Percentiles rank a stretch among this genome's conserved stretches.
Conservation (phyloP, 306 rosid genomes). For the Rosa persica region DNA sequence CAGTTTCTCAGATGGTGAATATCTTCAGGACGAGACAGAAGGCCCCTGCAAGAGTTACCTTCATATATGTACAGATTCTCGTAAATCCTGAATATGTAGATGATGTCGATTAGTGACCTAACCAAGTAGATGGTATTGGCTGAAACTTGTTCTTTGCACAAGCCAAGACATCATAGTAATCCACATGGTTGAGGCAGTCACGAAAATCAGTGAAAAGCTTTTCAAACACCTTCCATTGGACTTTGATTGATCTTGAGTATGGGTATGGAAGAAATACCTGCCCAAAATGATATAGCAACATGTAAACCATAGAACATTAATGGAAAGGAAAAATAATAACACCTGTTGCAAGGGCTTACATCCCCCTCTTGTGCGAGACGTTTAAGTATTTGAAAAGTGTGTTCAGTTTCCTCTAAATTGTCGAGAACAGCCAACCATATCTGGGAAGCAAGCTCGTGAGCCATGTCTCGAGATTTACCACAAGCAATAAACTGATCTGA, state of each 20-base stretch:
- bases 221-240: constrained; percentile 86
- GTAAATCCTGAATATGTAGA: neutral
- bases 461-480: constrained; percentile 69
- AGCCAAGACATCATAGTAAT: constrained; percentile 67
- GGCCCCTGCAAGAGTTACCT: neutral
- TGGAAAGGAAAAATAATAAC: neutral
- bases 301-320: neutral
- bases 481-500: constrained; percentile 79
- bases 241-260: constrained; percentile 56
- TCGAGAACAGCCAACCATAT: constrained; percentile 80
- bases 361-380: constrained; percentile 70
- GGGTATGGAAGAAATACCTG: constrained; percentile 86
- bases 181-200: constrained; percentile 63
- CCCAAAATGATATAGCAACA: constrained; percentile 1
- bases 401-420: constrained; percentile 62
- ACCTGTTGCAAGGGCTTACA: constrained; percentile 41
- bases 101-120: constrained; percentile 47
- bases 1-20: neutral
- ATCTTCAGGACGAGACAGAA: neutral
- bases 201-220: constrained; percentile 87
- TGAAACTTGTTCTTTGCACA: constrained; percentile 80
- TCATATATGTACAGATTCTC: neutral
- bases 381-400: constrained; percentile 59
- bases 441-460: constrained; percentile 66
- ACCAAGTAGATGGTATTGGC: constrained; percentile 77